Conservation (phyloP, 352 stramenopile species). For the Globisporangium cylindrosporum region DNA sequence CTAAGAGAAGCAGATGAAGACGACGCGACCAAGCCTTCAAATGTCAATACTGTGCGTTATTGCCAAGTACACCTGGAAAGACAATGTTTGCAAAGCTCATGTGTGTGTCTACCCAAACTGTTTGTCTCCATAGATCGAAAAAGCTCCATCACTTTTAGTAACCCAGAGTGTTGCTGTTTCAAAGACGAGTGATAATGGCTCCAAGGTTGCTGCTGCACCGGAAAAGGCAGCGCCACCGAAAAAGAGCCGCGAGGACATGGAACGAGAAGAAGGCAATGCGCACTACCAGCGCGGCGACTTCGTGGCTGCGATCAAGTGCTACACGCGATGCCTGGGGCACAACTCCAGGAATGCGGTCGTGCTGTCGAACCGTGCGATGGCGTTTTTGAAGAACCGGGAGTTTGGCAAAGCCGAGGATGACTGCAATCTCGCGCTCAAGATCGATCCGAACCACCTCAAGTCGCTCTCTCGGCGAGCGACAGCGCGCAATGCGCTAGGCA, state of each 20-base stretch:
- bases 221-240: not conserved
- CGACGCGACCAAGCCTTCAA: not conserved
- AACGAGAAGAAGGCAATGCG: slow-evolving; percentile 91
- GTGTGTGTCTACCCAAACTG: not conserved
- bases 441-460: slow-evolving; percentile 85
- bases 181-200: not conserved
- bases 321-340: slow-evolving; percentile 83
- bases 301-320: slow-evolving; percentile 86
- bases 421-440: slow-evolving; percentile 77
- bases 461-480: slow-evolving; percentile 82
- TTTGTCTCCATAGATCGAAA: not conserved
- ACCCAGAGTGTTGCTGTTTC: not conserved
- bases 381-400: slow-evolving; percentile 84
- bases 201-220: not conserved
- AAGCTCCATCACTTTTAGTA: not conserved
- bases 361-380: slow-evolving; percentile 91
- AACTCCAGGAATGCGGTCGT: slow-evolving; percentile 69
- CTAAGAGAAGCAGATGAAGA: slow-evolving; percentile 39
- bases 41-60: not conserved
- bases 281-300: slow-evolving; percentile 88
- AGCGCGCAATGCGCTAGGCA: slow-evolving; percentile 79
- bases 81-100: not conserved
- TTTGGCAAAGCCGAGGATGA: slow-evolving; percentile 88
- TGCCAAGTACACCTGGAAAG: not conserved
- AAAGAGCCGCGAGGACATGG: slow-evolving; percentile 58